These are phyloP conservation scores for Hyphopichia fennica DNA, from an alignment of 1,139 yeast genomes.

Conservation along the genomic window DNA sequence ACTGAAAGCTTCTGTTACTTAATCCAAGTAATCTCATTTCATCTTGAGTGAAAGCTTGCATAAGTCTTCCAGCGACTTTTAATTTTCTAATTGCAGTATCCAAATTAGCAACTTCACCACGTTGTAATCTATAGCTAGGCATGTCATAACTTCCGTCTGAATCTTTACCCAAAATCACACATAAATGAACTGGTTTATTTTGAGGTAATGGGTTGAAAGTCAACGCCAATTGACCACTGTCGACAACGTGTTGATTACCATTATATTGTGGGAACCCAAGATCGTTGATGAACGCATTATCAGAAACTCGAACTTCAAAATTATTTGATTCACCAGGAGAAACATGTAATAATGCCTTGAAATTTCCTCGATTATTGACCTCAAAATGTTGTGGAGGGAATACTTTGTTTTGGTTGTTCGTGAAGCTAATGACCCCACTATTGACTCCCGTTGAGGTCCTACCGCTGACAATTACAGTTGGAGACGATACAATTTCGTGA, in stretches of 20 bases:
- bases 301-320: conserved; percentile 29
- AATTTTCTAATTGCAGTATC: conserved; percentile 75
- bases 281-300: conserved; percentile 23
- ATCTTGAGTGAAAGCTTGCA: conserved; percentile 93
- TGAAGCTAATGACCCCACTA: conserved; percentile 31
- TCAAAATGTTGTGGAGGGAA: conserved; percentile 76
- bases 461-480: conserved; percentile 41
- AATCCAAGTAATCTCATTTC: conserved; percentile 82
- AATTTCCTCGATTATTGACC: conserved; percentile 58
- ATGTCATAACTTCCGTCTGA: conserved; percentile 74
- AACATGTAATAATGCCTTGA: conserved; percentile 74
- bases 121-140: conserved; percentile 52
- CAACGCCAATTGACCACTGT: conserved; percentile 31
- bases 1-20: conserved; percentile 77
- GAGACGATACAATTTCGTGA: conserved; percentile 43
- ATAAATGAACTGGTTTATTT: conserved; percentile 80
- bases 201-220: conserved; percentile 59
- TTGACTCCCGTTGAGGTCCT: conserved; percentile 15
- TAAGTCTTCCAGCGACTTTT: conserved; percentile 81
- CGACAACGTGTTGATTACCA: conserved; percentile 21
- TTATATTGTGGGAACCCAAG: conserved; percentile 30
- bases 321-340: conserved; percentile 59
- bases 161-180: conserved; percentile 75
- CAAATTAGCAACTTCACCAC: conserved; percentile 67
- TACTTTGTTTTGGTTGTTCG: conserved; percentile 42